A percentile compares a stretch with the other conserved stretches of the same genome.
Conservation (phyloP, 1,284 basidiomycete genomes). For the Leucoagaricus sp. region DNA sequence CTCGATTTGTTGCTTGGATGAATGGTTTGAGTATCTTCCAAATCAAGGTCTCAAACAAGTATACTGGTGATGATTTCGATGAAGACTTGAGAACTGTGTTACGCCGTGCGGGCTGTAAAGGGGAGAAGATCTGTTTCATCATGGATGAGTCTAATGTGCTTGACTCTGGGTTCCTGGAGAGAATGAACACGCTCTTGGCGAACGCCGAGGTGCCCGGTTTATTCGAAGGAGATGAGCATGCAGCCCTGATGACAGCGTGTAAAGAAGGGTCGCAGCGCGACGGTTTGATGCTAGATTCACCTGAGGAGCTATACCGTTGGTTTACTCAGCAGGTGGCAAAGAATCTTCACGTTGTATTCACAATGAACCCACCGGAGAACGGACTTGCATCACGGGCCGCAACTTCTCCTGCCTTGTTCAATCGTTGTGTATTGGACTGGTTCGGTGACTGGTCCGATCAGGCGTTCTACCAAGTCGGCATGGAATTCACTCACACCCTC, state of each 20-base stretch:
- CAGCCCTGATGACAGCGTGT: constrained; percentile 96
- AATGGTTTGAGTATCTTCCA: constrained; percentile 98
- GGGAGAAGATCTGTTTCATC: constrained; percentile 99
- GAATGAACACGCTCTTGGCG: constrained; percentile 98
- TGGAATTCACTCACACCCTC: constrained; percentile 91
- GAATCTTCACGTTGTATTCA: constrained; percentile 97
- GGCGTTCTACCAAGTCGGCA: constrained; percentile 94
- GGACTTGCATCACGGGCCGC: constrained; percentile 94
- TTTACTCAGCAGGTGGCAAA: constrained; percentile 96
- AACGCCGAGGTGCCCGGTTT: constrained; percentile 99
- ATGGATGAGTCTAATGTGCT: constrained; percentile 99
- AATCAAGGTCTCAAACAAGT: constrained; percentile 98
- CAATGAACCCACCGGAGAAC: constrained; percentile 98
- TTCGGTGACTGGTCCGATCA: constrained; percentile 99
- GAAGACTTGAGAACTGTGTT: constrained; percentile 95
- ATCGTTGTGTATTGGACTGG: constrained; percentile 98
- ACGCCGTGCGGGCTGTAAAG: constrained; percentile 94
- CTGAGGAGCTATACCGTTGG: constrained; percentile 96
- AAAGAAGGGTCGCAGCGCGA: constrained; percentile 98
- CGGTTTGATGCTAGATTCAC: constrained; percentile 96
- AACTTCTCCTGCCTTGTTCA: constrained; percentile 97
- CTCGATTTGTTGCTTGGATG: constrained; percentile 99
- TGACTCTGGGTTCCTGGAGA: constrained; percentile 97
- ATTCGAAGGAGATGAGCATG: constrained; percentile 97
- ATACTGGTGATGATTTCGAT: constrained; percentile 97